Percentiles rank a stretch among this genome's conserved stretches.
phyloP scores from a whole-genome alignment of 805 yeast species.

The Spathaspora gorwiae region DNA sequence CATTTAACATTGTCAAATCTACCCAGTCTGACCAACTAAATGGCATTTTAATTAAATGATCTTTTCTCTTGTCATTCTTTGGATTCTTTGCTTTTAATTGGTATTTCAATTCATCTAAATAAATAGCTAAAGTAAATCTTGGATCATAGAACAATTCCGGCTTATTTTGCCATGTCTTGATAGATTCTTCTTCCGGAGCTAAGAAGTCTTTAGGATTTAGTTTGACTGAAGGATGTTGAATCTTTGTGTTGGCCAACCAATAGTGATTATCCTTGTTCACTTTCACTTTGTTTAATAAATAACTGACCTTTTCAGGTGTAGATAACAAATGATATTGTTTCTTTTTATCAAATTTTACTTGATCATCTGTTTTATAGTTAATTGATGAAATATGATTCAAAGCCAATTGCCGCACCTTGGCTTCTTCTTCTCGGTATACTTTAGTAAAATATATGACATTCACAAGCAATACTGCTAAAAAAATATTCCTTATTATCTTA shows the following conservation, averaged over 20 bases:
- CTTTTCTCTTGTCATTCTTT: constrained; percentile 25
- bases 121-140: constrained; percentile 47
- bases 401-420: constrained; percentile 12
- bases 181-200: constrained; percentile 3
- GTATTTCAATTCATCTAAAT: constrained; percentile 36
- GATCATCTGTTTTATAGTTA: constrained; percentile 18
- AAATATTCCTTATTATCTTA: constrained; percentile 13
- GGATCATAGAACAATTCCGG: constrained; percentile 45
- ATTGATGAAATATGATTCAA: constrained; percentile 9
- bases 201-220: constrained; percentile 18
- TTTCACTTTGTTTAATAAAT: constrained; percentile 16
- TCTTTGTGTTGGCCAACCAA: constrained; percentile 26
- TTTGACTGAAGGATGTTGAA: constrained; percentile 17
- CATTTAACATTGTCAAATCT: constrained; percentile 40
- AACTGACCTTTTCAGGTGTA: constrained; percentile 14
- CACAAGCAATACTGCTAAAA: constrained; percentile 15
- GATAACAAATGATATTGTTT: constrained; percentile 14
- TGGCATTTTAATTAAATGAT: constrained; percentile 17
- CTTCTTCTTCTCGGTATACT: constrained; percentile 16
- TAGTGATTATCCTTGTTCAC: constrained; percentile 18
- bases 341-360: constrained; percentile 11
- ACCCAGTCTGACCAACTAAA: constrained; percentile 58
- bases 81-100: constrained; percentile 13
- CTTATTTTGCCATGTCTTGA: constrained; percentile 14
- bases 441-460: constrained; percentile 18